These are phyloP conservation scores for Spergularia bocconei DNA, from an alignment of 148 eudicot genomes.

Conservation along the genomic window DNA sequence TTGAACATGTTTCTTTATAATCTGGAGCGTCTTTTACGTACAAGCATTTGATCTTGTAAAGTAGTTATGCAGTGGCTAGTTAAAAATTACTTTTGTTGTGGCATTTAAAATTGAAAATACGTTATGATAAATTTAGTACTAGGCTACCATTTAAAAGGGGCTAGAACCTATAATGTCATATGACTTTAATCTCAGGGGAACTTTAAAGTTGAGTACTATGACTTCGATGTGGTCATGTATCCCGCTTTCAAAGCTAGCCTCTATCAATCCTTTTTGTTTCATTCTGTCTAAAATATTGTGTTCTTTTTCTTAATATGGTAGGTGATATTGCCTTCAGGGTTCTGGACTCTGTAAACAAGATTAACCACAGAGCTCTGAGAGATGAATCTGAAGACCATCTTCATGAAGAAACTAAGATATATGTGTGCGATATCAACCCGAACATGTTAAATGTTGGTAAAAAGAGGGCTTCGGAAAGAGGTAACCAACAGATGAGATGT, in stretches of 20 bases:
- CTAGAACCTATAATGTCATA: too few relatives aligned
- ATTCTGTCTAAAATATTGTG: slow-evolving; percentile 5
- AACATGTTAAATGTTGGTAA: slow-evolving; percentile 87
- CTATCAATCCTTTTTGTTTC: not conserved
- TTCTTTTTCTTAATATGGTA: slow-evolving; percentile 36
- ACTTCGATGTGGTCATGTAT: not conserved
- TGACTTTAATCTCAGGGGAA: not conserved
- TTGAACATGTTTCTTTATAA: not conserved
- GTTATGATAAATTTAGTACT: not conserved
- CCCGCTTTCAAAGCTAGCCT: not conserved
- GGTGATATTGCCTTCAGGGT: slow-evolving; percentile 99
- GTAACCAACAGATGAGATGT: slow-evolving; percentile 29
- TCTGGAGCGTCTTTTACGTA: not conserved
- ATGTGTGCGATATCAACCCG: slow-evolving; percentile 89
- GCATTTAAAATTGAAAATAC: not conserved
- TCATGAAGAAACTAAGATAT: slow-evolving; percentile 72
- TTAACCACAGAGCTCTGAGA: slow-evolving; percentile 42
- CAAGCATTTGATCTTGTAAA: not conserved
- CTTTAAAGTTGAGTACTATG: not conserved
- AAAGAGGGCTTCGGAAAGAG: slow-evolving; percentile 88
- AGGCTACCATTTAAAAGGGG: too few relatives aligned
- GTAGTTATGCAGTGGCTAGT: not conserved
- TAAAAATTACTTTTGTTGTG: not conserved
- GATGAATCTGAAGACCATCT: slow-evolving; percentile 49
- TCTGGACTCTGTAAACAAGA: slow-evolving; percentile 57